These are phyloP conservation scores for Barnettozyma salicaria DNA, from an alignment of 805 yeast species.

Conservation along the genomic window DNA sequence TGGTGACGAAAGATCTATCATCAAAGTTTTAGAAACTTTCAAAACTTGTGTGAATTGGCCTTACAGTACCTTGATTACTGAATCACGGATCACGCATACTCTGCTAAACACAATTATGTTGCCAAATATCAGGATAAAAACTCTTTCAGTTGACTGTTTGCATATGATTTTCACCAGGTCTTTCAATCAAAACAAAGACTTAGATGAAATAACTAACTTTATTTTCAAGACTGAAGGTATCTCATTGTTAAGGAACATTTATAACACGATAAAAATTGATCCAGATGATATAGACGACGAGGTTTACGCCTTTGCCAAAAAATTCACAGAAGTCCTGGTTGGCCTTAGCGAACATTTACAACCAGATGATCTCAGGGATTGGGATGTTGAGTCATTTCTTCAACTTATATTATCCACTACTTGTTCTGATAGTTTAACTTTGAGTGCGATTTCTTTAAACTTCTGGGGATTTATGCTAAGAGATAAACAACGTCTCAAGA, in stretches of 20 bases:
- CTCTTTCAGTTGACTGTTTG: constrained; percentile 83
- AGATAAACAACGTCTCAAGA: constrained; percentile 55
- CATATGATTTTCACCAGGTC: constrained; percentile 82
- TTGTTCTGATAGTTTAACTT: constrained; percentile 76
- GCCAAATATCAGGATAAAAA: constrained; percentile 61
- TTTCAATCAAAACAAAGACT: constrained; percentile 60
- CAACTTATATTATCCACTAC: constrained; percentile 76
- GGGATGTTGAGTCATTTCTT: constrained; percentile 65
- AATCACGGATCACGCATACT: constrained; percentile 58
- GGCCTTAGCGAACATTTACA: constrained; percentile 75
- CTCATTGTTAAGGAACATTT: constrained; percentile 57
- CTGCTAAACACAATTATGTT: constrained; percentile 55
- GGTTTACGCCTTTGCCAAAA: constrained; percentile 75
- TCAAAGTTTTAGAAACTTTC: constrained; percentile 70
- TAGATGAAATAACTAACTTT: constrained; percentile 70
- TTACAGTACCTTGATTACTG: constrained; percentile 64
- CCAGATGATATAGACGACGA: constrained; percentile 74
- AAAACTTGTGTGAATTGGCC: constrained; percentile 93
- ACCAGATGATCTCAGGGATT: constrained; percentile 36
- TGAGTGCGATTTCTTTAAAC: constrained; percentile 84
- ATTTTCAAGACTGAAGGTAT: constrained; percentile 76
- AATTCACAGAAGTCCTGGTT: constrained; percentile 89
- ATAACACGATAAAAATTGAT: constrained; percentile 44
- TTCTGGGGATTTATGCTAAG: constrained; percentile 92
- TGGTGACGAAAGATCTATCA: constrained; percentile 44